Base-by-base conservation (phyloP, 768 basidiomycete genomes). In the Solioccasus polychromus region DNA sequence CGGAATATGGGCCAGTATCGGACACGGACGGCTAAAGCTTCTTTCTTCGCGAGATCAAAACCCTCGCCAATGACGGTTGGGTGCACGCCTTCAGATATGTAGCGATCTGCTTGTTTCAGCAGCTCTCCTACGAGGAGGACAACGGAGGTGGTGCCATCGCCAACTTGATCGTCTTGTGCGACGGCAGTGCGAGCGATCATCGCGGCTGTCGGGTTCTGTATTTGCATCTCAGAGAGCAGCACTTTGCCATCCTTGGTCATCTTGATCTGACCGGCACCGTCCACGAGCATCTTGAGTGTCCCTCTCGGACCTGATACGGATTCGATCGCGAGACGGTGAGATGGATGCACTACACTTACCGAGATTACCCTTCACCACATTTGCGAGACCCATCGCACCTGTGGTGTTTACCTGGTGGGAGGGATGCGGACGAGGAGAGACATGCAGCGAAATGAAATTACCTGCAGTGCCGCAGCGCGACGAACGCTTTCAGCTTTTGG, bases 231-330 rank as follows among this genome's bases (percentile, higher is more conserved):
- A 32, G 93, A 95, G 47, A 99, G 76, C 45, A 99, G 71, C 32
- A 97, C 95, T 72, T 99, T 99, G 52, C 96, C 96, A 62, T 98
- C 96, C 76, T 98, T 99, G 53, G 96, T 98, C 90, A 99, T 94
- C 79, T 98, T 99, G 68, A 99, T 94, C 71, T 93, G 90, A 9
- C 96, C 96, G 12, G 94, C 77, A 45, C 96, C 96, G 68, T 98
- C 96, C 34, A 99, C 96, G 42, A 99, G 83, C 95, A 99, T 98
- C 76, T 99, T 99, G 56, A 97, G 79, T 0, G 96, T 98, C 48
- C 96, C 96, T 69, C 95, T 76, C 17, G 96, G 96, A 36, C 95
- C 94, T 95, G 52, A 40, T 42, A 30, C 34, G 55, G 39, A 40
- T 48, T 52, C 50, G 62, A 67, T 68, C 66, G 37, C 50, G 38